phyloP scores from a whole-genome alignment of 192 early-diverging fungal genomes.

The Coemansia guatemalensis region DNA sequence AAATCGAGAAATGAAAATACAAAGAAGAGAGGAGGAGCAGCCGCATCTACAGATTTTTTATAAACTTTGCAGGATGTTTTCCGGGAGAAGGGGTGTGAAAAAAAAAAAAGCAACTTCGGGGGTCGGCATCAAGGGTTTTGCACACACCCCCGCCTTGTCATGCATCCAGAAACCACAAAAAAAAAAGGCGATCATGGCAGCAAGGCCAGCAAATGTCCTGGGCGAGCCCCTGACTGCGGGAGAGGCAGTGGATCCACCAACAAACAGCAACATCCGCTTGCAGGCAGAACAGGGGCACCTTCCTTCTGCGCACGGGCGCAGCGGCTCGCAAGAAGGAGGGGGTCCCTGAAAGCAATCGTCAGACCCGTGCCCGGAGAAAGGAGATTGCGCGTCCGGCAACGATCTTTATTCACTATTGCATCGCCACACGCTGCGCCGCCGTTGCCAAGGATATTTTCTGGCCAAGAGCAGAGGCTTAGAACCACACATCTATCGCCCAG shows the following conservation, averaged over 20 bases:
- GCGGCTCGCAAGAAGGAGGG: neutral
- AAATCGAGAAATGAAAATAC: conserved; percentile 6
- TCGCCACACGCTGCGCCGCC: neutral
- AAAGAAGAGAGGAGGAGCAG: conserved; percentile 1
- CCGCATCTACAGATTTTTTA: neutral
- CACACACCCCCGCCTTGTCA: neutral
- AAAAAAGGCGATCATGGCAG: neutral
- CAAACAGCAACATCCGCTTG: neutral
- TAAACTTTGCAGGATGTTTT: conserved; percentile 3
- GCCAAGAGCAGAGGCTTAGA: neutral
- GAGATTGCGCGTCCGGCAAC: neutral
- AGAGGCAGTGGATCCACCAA: neutral
- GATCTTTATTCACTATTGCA: neutral
- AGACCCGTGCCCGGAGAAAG: neutral
- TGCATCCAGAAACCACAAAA: neutral
- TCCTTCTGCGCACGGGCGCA: neutral
- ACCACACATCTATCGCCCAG: too few relatives aligned
- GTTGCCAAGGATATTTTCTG: neutral
- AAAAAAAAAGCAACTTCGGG: too few relatives aligned
- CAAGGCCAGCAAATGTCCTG: neutral
- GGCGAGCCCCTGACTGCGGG: neutral
- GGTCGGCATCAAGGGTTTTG: neutral
- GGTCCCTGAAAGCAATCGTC: neutral
- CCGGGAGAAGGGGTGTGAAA: neutral
- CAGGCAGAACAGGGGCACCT: too few relatives aligned